These are phyloP conservation scores for Kodamaea alishanica DNA, from an alignment of 1,139 yeast species.

Conservation along the genomic window DNA sequence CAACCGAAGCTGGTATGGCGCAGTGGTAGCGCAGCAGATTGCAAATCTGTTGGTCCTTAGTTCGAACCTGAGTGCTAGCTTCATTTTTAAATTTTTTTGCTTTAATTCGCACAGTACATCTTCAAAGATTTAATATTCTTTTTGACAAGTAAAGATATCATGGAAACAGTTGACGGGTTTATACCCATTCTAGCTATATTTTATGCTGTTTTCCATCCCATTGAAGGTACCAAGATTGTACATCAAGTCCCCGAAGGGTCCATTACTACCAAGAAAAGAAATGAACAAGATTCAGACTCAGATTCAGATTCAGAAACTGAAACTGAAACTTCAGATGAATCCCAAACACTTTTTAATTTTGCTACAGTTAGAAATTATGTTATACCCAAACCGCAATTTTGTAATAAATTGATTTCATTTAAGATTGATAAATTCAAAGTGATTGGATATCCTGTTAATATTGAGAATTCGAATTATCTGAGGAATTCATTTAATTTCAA, in stretches of 20 bases:
- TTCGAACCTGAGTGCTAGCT: slow-evolving; percentile 50
- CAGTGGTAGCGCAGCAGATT: slow-evolving; percentile 57
- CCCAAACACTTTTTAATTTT: slow-evolving; percentile 61
- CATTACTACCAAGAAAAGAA: slow-evolving; percentile 27
- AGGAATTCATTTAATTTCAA: slow-evolving; percentile 91
- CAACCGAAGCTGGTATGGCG: slow-evolving; percentile 43
- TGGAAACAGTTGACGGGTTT: slow-evolving; percentile 56
- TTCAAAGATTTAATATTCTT: not conserved
- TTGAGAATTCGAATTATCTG: slow-evolving; percentile 70
- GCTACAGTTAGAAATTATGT: slow-evolving; percentile 85
- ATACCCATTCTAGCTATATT: slow-evolving; percentile 83
- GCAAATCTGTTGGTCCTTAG: slow-evolving; percentile 56
- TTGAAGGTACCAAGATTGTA: slow-evolving; percentile 91
- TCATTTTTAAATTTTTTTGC: slow-evolving; percentile 14
- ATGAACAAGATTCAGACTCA: not conserved
- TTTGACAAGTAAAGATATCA: slow-evolving; percentile 8
- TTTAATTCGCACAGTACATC: not conserved
- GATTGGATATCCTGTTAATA: slow-evolving; percentile 88
- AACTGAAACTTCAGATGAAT: slow-evolving; percentile 4
- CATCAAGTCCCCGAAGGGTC: slow-evolving; percentile 81
- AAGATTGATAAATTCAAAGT: slow-evolving; percentile 69
- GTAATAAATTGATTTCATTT: slow-evolving; percentile 75
- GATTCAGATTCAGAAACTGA: slow-evolving; percentile 1
- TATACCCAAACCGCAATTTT: slow-evolving; percentile 88
- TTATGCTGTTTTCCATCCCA: slow-evolving; percentile 90